Percentiles rank a stretch among this genome's conserved stretches.
phyloP scores from a whole-genome alignment of 768 basidiomycete species.

The Suillus clintonianus region DNA sequence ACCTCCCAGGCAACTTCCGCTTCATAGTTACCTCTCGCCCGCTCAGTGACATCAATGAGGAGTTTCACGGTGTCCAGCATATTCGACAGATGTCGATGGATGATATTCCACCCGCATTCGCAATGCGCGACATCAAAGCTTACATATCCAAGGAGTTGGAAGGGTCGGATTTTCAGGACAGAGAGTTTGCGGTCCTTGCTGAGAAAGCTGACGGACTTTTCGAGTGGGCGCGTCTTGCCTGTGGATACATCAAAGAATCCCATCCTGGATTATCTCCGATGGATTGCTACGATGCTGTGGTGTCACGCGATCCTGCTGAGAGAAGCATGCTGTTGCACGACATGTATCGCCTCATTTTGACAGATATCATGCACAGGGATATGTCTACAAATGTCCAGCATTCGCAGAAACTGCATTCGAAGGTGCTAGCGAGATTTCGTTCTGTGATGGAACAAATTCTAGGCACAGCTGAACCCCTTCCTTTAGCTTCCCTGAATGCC shows the following conservation, averaged over 20 bases:
- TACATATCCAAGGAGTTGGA: background rate
- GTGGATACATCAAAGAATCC: background rate
- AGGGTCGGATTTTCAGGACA: background rate
- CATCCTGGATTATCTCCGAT: background rate
- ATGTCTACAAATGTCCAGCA: too few relatives aligned
- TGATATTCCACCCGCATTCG: background rate
- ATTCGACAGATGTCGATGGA: background rate
- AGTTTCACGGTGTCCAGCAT: background rate
- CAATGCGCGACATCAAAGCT: background rate
- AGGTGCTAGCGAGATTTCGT: background rate
- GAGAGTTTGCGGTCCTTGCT: background rate
- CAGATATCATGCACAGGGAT: background rate
- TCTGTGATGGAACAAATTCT: slow-evolving; percentile 1
- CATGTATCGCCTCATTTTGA: slow-evolving; percentile 1
- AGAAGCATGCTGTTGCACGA: background rate
- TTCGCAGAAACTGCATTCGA: too few relatives aligned
- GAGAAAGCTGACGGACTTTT: background rate
- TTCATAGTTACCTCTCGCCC: slow-evolving; percentile 11
- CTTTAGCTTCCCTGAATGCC: background rate
- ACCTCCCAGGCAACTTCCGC: slow-evolving; percentile 1
- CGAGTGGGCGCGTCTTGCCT: background rate
- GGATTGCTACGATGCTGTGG: background rate
- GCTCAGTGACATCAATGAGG: background rate
- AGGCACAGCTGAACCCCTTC: background rate
- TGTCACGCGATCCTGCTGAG: background rate